phyloP scores from a whole-genome alignment of 768 basidiomycete genomes.

The Tricholoma furcatifolium region DNA sequence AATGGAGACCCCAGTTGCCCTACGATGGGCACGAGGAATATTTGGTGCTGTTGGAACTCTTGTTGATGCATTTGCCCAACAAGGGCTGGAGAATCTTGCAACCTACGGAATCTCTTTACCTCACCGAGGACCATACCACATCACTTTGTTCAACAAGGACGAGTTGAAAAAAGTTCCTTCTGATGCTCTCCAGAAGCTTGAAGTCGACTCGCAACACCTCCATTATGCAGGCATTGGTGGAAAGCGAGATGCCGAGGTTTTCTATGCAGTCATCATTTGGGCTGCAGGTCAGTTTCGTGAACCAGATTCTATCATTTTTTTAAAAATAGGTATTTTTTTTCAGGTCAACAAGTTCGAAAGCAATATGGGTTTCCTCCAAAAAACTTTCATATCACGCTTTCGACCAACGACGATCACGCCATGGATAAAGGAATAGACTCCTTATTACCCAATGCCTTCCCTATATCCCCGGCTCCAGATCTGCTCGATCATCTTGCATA shows the following conservation, averaged over 20 bases:
- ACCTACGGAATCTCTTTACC: background rate
- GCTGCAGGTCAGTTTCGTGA: conserved; percentile 33
- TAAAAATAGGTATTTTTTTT: conserved; percentile 5
- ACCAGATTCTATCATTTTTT: no score
- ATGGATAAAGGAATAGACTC: conserved; percentile 48
- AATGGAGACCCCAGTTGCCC: conserved; percentile 6
- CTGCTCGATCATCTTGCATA: conserved; percentile 47
- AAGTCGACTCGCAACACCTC: conserved; percentile 29
- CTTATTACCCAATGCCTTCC: conserved; percentile 36
- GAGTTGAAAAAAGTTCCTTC: conserved; percentile 30
- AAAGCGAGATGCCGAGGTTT: conserved; percentile 27
- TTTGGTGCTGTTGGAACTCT: conserved; percentile 18
- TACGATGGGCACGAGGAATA: conserved; percentile 18
- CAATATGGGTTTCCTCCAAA: conserved; percentile 46
- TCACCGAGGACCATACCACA: conserved; percentile 29
- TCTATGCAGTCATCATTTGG: conserved; percentile 55
- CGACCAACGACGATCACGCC: conserved; percentile 37
- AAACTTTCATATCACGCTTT: conserved; percentile 56
- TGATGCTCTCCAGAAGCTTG: conserved; percentile 21
- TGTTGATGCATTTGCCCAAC: conserved; percentile 18
- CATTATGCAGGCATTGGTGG: conserved; percentile 41
- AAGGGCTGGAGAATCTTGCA: conserved; percentile 4
- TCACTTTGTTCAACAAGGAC: conserved; percentile 39
- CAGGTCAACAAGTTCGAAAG: conserved; percentile 50
- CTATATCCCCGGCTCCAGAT: conserved; percentile 25